Evolutionary conservation across 129 eudicot genomes (phyloP).

Genomic region (Logfia minima): DNA sequence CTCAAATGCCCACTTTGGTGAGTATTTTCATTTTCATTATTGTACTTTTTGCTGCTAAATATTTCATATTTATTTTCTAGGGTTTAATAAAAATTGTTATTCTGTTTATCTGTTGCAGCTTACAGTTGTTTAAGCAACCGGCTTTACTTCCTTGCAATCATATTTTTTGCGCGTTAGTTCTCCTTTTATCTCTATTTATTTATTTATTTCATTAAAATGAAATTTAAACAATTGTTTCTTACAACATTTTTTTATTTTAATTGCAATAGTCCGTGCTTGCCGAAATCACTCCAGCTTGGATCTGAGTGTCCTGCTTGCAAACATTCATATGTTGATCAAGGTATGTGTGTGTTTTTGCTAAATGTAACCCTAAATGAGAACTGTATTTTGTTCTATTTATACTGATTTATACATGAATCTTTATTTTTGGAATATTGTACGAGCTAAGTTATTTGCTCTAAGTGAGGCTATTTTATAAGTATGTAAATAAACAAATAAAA

Average conservation of each 20-base stretch:
- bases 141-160: slow-evolving; percentile 79
- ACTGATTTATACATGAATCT: not conserved
- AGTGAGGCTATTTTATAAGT: no score
- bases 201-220: not conserved
- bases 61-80: not conserved
- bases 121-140: slow-evolving; percentile 60
- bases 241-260: not conserved
- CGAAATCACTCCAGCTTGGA: slow-evolving; percentile 32
- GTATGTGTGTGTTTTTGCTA: slow-evolving; percentile 28
- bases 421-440: not conserved
- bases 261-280: slow-evolving; percentile 45
- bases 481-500: no score
- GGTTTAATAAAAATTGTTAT: not conserved
- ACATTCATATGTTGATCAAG: slow-evolving; percentile 44
- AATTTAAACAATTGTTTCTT: not conserved
- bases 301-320: slow-evolving; percentile 68
- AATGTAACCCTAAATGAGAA: not conserved
- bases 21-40: not conserved
- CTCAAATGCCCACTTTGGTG: slow-evolving; percentile 91
- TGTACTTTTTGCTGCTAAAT: not conserved
- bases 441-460: no score
- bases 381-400: no score
- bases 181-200: not conserved
- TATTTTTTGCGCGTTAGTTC: slow-evolving; percentile 78
- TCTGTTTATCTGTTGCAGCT: slow-evolving; percentile 37